Evolutionary conservation across 192 early-diverging fungal species (phyloP).

Genomic region (Gonapodya prolifera): DNA sequence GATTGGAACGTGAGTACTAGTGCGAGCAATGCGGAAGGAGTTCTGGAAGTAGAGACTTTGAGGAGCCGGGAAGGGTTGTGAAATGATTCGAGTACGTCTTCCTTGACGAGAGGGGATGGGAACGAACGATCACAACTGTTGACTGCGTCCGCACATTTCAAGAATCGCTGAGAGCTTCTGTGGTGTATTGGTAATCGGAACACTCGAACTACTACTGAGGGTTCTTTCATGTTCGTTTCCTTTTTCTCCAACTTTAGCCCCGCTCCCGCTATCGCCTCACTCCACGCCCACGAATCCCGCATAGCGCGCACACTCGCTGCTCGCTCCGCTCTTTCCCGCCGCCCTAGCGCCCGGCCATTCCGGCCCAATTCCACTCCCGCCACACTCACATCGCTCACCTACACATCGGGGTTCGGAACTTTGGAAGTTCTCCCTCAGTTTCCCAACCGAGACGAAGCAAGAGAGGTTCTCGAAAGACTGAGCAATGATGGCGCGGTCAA

Average conservation of each 20-base stretch:
- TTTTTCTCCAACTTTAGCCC: background rate
- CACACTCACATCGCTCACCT: background rate
- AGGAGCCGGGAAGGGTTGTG: too few species aligned
- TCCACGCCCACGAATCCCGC: conserved; percentile 3
- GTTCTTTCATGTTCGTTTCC: too few species aligned
- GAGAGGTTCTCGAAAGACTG: conserved; percentile 47
- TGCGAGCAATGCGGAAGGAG: too few species aligned
- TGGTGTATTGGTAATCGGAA: too few species aligned
- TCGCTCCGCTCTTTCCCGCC: background rate
- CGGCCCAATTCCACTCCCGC: background rate
- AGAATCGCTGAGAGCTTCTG: too few species aligned
- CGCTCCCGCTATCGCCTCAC: conserved; percentile 8
- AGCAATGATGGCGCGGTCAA: conserved; percentile 43
- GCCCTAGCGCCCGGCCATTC: background rate
- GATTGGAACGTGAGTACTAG: conserved; percentile 34
- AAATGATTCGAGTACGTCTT: background rate
- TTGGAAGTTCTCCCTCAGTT: conserved; percentile 46
- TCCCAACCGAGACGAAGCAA: conserved; percentile 32
- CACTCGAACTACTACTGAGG: too few species aligned
- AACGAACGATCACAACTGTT: too few species aligned
- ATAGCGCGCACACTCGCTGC: background rate
- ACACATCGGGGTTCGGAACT: conserved; percentile 42
- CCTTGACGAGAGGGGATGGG: too few species aligned
- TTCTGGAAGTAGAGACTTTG: too few species aligned
- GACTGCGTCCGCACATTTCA: too few species aligned